A percentile compares a stretch with the other conserved stretches of the same genome.
Conservation (phyloP, 257 asterid species). For the Prunella vulgaris region DNA sequence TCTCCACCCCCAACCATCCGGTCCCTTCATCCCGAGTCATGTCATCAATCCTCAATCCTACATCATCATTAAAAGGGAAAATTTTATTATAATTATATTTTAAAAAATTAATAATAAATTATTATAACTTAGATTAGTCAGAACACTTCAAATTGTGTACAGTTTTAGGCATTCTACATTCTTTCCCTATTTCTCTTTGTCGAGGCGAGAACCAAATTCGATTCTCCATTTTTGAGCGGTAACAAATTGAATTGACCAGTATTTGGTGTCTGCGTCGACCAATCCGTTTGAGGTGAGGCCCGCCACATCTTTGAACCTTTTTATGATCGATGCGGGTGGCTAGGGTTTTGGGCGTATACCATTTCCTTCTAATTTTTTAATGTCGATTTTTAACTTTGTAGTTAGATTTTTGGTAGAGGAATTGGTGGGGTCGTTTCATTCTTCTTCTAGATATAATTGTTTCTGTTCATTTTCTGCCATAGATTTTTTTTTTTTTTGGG, state of each 20-base stretch:
- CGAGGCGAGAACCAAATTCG: conserved; percentile 24
- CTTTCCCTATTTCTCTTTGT: conserved; percentile 17
- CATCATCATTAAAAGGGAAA: too few relatives aligned
- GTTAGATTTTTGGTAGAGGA: conserved; percentile 11
- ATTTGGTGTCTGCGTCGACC: conserved; percentile 21
- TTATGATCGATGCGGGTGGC: conserved; percentile 24
- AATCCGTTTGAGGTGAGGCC: conserved; percentile 40
- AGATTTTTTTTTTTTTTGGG: conserved; percentile 8
- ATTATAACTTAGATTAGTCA: too few relatives aligned
- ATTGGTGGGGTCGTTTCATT: conserved; percentile 5
- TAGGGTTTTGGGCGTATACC: conserved; percentile 27
- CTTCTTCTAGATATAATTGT: neutral
- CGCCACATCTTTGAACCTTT: conserved; percentile 17
- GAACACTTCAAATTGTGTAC: too few relatives aligned
- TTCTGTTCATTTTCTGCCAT: neutral
- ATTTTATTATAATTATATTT: too few relatives aligned
- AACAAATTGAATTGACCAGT: conserved; percentile 26
- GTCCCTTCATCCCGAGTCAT: too few relatives aligned
- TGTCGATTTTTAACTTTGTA: neutral
- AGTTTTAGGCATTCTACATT: conserved; percentile 16
- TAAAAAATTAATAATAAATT: too few relatives aligned
- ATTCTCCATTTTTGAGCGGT: conserved; percentile 15
- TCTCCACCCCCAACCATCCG: too few relatives aligned
- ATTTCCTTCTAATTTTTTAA: neutral
- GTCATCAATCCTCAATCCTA: too few relatives aligned